Evolutionary conservation across 306 rosid species (phyloP).

Genomic region (Trifolium dubium): DNA sequence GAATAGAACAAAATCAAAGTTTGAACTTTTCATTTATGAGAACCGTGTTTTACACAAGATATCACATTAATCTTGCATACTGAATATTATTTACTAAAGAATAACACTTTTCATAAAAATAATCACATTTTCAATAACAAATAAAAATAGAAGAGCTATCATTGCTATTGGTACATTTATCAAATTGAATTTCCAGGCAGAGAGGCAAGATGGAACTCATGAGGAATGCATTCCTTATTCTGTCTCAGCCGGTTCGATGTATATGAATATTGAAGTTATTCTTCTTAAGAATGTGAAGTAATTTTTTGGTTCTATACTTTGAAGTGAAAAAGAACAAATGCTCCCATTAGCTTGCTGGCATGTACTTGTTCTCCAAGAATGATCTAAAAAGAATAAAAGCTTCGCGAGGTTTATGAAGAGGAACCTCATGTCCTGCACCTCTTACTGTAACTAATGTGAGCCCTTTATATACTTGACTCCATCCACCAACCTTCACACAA

Average conservation of each 20-base stretch:
- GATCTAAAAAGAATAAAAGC: conserved; percentile 85
- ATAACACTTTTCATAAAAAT: background rate
- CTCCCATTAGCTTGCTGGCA: conserved; percentile 55
- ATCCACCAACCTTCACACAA: conserved; percentile 80
- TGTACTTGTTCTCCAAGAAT: conserved; percentile 82
- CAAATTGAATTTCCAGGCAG: background rate
- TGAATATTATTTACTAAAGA: background rate
- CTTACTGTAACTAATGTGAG: conserved; percentile 80
- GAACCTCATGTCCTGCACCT: conserved; percentile 98
- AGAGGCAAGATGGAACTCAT: conserved; percentile 18
- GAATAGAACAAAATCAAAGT: background rate
- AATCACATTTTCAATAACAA: background rate
- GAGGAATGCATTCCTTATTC: conserved; percentile 16
- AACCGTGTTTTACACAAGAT: conserved; percentile 12
- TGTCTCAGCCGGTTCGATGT: conserved; percentile 7
- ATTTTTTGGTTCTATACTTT: conserved; percentile 37
- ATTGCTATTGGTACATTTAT: conserved; percentile 9
- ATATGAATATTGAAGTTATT: conserved; percentile 20
- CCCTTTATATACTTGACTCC: conserved; percentile 88
- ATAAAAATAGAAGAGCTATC: background rate
- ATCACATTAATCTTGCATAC: background rate
- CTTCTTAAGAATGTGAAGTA: conserved; percentile 33
- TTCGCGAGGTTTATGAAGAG: conserved; percentile 86
- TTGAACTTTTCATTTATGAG: conserved; percentile 29
- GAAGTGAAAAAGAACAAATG: background rate